These are phyloP conservation scores for Musa itinerans DNA, from an alignment of 176 grass and related monocot genomes.

Conservation along the genomic window DNA sequence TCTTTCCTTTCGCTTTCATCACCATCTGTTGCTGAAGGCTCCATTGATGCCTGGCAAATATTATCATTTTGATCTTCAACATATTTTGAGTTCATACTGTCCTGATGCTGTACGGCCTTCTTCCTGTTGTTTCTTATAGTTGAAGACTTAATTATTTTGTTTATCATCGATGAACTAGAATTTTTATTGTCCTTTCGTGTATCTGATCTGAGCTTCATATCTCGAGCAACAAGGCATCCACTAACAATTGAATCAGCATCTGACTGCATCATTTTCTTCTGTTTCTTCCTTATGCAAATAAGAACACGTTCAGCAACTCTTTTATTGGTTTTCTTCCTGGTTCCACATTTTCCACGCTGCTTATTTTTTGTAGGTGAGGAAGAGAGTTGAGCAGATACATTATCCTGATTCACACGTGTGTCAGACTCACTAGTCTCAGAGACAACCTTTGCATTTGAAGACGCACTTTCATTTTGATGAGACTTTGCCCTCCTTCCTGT, in stretches of 20 bases:
- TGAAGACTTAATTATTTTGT: conserved; percentile 32
- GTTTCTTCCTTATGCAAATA: conserved; percentile 63
- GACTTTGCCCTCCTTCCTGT: conserved; percentile 65
- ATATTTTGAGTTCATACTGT: conserved; percentile 31
- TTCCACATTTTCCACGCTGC: conserved; percentile 41
- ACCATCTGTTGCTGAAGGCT: conserved; percentile 38
- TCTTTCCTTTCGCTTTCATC: conserved; percentile 54
- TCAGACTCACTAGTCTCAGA: conserved; percentile 91
- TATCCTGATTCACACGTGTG: conserved; percentile 37
- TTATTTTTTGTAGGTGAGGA: conserved; percentile 42
- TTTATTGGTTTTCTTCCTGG: conserved; percentile 63
- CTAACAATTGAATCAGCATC: conserved; percentile 59
- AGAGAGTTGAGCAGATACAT: conserved; percentile 34
- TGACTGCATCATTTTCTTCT: conserved; percentile 42
- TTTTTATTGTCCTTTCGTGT: conserved; percentile 48
- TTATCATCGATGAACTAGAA: conserved; percentile 36
- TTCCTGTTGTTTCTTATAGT: conserved; percentile 49
- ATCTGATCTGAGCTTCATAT: conserved; percentile 67
- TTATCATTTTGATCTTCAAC: conserved; percentile 46
- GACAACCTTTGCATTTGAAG: conserved; percentile 62
- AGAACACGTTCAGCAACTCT: conserved; percentile 71
- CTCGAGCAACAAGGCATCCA: conserved; percentile 43
- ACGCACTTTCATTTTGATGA: conserved; percentile 58
- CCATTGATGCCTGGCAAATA: conserved; percentile 35
- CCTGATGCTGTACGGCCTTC: conserved; percentile 31